Base-by-base conservation (phyloP, 176 grass and related monocot species). In the Eleusine indica region DNA sequence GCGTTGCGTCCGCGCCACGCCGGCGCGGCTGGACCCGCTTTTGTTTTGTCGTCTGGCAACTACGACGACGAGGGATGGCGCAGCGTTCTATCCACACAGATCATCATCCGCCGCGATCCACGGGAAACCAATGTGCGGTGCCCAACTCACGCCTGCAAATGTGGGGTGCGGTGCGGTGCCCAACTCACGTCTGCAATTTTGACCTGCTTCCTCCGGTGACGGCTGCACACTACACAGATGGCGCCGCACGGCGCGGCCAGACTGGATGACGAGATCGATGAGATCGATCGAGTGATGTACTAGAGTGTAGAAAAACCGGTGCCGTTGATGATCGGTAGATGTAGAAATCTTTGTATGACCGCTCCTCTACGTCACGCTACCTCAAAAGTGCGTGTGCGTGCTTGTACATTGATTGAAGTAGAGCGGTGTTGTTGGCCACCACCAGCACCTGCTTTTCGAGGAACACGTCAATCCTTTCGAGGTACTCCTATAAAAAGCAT, bases 101-200 rank as follows among this genome's bases (percentile, higher is more conserved):
- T 44, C 42, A 54, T 35, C 32, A 35, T 35, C 32, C 32, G 32
- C 32, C 32, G 32, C 32, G 32, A 35, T 54, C 52, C 52, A 54
- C 52, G 52, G 52, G 15, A 13, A 52, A 3, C 14, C 51, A 0
- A 35, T 35, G 53, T 21, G 53, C 53, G 56, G 56, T 25, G 42
- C 19, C 67, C 41, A 51, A 52, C 67, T 78, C 67, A 66, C 46
- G 68, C 28, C 69, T 6, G 84, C 68, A 35, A 4, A n/a, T n/a
- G n/a, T n/a, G n/a, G n/a, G n/a, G 32, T 3, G 51, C 51, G 3
- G 53, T 21, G 53, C 53, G 56, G 56, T 25, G 42, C 19, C 67
- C 41, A 51, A 52, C 67, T 78, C 67, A 66, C 46, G 68, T 19
- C 69, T 6, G 84, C 68, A 35, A 4, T 66, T 30, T 80, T 53